These are phyloP conservation scores for Rossbeevera mucosa DNA, from an alignment of 768 basidiomycete species.

Conservation along the genomic window DNA sequence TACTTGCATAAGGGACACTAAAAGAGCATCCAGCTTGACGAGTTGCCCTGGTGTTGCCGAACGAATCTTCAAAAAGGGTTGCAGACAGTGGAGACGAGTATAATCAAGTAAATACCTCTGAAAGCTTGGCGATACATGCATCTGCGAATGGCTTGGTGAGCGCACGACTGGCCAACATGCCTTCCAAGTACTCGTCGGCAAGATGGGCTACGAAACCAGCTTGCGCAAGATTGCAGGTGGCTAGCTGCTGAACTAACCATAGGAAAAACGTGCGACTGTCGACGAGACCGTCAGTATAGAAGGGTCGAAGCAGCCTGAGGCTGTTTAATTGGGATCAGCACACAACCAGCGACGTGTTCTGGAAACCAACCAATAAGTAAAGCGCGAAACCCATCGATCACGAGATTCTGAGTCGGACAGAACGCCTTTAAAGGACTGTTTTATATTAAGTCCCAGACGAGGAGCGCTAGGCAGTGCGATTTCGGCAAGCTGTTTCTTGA, in stretches of 20 bases:
- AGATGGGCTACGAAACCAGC: conserved; percentile 69
- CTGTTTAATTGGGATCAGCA: conserved; percentile 34
- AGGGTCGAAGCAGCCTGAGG: conserved; percentile 64
- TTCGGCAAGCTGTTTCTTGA: conserved; percentile 78
- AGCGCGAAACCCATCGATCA: conserved; percentile 74
- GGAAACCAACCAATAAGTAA: conserved; percentile 62
- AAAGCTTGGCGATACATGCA: conserved; percentile 61
- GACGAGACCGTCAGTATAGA: conserved; percentile 77
- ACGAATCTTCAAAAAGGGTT: conserved; percentile 44
- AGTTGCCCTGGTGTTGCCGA: conserved; percentile 54
- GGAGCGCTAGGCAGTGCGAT: conserved; percentile 79
- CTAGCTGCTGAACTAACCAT: conserved; percentile 78
- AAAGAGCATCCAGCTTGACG: conserved; percentile 44
- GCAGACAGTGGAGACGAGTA: background rate
- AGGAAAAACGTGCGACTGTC: conserved; percentile 71
- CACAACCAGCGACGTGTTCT: background rate
- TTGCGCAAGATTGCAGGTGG: conserved; percentile 76
- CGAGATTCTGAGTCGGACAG: conserved; percentile 66
- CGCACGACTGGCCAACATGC: conserved; percentile 61
- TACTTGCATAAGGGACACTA: conserved; percentile 63
- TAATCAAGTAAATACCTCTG: conserved; percentile 46
- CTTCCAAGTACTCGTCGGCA: conserved; percentile 76
- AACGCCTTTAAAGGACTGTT: conserved; percentile 79
- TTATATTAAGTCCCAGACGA: conserved; percentile 71
- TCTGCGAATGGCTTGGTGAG: conserved; percentile 67